phyloP scores from a whole-genome alignment of 2,329 filamentous ascomycete species.

The Ophiosphaerella korrae region DNA sequence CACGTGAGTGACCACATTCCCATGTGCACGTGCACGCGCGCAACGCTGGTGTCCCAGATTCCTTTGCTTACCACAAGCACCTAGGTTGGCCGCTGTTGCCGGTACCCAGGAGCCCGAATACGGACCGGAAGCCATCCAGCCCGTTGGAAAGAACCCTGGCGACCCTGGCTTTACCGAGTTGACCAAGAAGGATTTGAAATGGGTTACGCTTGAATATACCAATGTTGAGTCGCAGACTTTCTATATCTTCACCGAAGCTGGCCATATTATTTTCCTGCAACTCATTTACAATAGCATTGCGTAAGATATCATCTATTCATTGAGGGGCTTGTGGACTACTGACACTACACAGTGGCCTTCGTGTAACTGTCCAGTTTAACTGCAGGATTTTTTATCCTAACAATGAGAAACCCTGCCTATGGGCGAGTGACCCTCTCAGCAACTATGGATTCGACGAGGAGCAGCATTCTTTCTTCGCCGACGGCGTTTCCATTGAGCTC shows the following conservation, averaged over 20 bases:
- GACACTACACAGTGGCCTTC: constrained; percentile 70
- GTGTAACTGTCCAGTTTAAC: constrained; percentile 92
- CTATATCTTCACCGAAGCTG: constrained; percentile 82
- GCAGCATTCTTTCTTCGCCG: constrained; percentile 81
- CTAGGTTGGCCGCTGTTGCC: constrained; percentile 73
- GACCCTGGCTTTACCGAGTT: constrained; percentile 80
- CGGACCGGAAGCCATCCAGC: constrained; percentile 82
- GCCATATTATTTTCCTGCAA: constrained; percentile 79
- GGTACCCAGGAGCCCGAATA: constrained; percentile 97
- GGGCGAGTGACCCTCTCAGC: constrained; percentile 79
- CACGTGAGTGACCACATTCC: constrained; percentile 64
- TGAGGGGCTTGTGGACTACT: constrained; percentile 17
- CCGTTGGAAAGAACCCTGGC: constrained; percentile 81
- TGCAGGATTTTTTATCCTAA: constrained; percentile 86
- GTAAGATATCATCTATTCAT: constrained; percentile 59
- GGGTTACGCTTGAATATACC: constrained; percentile 80
- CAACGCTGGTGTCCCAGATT: neutral
- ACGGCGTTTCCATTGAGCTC: constrained; percentile 82
- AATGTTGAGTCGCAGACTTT: constrained; percentile 95
- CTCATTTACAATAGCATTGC: constrained; percentile 97
- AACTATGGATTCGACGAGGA: constrained; percentile 85
- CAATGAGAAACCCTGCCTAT: constrained; percentile 74
- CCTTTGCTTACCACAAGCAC: constrained; percentile 18
- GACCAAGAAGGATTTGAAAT: constrained; percentile 78
- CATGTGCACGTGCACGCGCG: constrained; percentile 22